phyloP scores from a whole-genome alignment of 2,329 filamentous ascomycete species.

The Cordyceps farinosa region DNA sequence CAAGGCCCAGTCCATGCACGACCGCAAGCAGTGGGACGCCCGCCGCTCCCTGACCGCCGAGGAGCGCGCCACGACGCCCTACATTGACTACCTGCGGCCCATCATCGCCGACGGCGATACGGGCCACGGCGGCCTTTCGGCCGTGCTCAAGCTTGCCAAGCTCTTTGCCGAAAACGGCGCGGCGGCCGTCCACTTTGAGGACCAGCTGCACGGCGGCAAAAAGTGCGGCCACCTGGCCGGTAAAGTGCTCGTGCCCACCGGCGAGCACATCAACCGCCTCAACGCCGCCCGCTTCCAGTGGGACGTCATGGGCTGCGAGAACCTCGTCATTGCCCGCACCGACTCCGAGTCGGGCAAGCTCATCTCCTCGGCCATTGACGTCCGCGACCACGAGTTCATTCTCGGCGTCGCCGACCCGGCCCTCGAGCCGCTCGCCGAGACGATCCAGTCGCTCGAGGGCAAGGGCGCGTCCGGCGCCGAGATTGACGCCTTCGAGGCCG shows the following conservation, averaged over 20 bases:
- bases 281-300: constrained; percentile 92
- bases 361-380: constrained; percentile 85
- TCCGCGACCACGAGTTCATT: constrained; percentile 95
- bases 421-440: constrained; percentile 80
- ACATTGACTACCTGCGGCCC: constrained; percentile 86
- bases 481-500: constrained; percentile 79
- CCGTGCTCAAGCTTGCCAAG: constrained; percentile 94
- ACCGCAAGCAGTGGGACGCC: constrained; percentile 89
- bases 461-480: constrained; percentile 72
- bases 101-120: constrained; percentile 97
- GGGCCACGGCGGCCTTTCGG: constrained; percentile 86
- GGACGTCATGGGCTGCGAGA: constrained; percentile 97
- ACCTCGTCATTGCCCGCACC: constrained; percentile 88
- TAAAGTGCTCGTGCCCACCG: constrained; percentile 89
- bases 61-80: constrained; percentile 71
- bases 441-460: constrained; percentile 84
- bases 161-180: constrained; percentile 96
- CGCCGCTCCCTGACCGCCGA: constrained; percentile 73
- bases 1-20: constrained; percentile 95
- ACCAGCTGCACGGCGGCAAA: constrained; percentile 96
- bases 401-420: constrained; percentile 73
- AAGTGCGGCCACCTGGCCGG: constrained; percentile 96
- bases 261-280: constrained; percentile 94
- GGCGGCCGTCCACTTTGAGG: constrained; percentile 94
- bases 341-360: constrained; percentile 93